Conservation (phyloP, 345 rosid genomes). For the Cardamine chenopodiifolia region DNA sequence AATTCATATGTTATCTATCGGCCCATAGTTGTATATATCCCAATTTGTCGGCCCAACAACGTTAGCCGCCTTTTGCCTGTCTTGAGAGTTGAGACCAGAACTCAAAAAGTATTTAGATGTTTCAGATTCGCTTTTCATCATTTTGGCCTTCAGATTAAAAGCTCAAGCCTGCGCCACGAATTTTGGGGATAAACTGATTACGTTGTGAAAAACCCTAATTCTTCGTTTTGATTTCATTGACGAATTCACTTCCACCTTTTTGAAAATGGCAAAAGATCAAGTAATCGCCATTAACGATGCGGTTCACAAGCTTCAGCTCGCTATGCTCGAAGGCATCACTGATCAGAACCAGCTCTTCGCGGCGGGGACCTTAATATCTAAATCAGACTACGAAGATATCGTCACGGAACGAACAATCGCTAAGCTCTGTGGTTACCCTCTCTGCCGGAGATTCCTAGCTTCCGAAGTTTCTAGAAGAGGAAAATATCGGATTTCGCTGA, state of each 20-base stretch:
- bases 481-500: conserved; percentile 63
- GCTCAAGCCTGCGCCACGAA: neutral
- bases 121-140: neutral
- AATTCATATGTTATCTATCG: no score
- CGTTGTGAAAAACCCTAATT: conserved; percentile 25
- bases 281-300: conserved; percentile 52
- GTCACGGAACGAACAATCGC: conserved; percentile 68
- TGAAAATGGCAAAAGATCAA: conserved; percentile 44
- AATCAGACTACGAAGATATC: conserved; percentile 71
- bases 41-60: conserved; percentile 10
- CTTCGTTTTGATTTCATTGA: neutral
- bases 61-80: neutral
- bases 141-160: neutral
- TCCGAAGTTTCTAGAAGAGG: conserved; percentile 58
- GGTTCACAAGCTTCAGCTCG: conserved; percentile 62
- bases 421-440: conserved; percentile 74
- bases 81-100: neutral
- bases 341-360: conserved; percentile 63
- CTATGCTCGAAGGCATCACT: conserved; percentile 62
- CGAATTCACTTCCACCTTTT: neutral
- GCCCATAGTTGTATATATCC: conserved; percentile 1
- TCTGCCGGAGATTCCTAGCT: conserved; percentile 54
- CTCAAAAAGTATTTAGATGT: no score
- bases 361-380: conserved; percentile 62
- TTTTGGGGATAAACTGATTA: neutral